These are phyloP conservation scores for Passiflora organensis DNA, from an alignment of 345 rosid species.

Conservation along the genomic window DNA sequence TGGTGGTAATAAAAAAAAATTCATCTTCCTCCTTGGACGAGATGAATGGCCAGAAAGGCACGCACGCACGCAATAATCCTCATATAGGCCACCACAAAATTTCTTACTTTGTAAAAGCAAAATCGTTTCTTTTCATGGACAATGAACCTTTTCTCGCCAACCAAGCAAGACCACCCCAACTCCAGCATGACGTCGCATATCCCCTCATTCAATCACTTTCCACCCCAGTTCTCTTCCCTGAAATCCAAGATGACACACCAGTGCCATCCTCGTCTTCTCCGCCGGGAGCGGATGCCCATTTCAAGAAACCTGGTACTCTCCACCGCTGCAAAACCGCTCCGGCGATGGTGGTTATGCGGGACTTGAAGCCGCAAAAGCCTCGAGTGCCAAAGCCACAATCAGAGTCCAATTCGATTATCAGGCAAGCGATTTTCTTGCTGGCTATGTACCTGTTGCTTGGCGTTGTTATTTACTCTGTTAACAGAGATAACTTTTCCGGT, in stretches of 20 bases:
- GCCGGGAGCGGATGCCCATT: not conserved
- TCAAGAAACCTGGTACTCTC: conserved; percentile 38
- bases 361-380: conserved; percentile 21
- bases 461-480: conserved; percentile 24
- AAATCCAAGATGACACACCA: conserved; percentile 9
- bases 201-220: not conserved
- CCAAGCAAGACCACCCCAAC: not conserved
- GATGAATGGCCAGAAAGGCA: too few species aligned
- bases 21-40: too few species aligned
- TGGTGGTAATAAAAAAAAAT: too few species aligned
- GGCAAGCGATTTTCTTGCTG: conserved; percentile 29
- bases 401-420: conserved; percentile 24
- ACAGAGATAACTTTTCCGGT: conserved; percentile 34
- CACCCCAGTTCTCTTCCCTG: not conserved
- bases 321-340: conserved; percentile 79
- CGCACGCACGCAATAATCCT: too few species aligned
- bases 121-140: conserved; percentile 33
- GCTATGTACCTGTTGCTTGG: conserved; percentile 34
- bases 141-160: conserved; percentile 8
- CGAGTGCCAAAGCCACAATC: conserved; percentile 22
- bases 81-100: too few species aligned
- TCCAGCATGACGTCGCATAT: not conserved
- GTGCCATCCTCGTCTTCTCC: not conserved
- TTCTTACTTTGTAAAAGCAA: not conserved
- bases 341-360: conserved; percentile 60